Percentiles rank a stretch among this genome's conserved stretches.
Conservation (phyloP, 768 basidiomycete species). For the Tremella mesenterica region DNA sequence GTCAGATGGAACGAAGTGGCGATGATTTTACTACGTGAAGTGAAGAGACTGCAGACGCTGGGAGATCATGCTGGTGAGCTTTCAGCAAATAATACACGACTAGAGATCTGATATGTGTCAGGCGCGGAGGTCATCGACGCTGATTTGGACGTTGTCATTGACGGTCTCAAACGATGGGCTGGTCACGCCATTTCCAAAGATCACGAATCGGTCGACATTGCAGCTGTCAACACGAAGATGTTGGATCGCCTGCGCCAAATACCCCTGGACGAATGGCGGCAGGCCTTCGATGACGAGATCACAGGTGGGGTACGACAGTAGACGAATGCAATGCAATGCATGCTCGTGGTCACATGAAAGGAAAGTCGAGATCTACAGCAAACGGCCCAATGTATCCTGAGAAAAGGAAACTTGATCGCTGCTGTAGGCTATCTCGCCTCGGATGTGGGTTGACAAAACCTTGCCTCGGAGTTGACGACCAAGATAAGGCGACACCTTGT, state of each 20-base stretch:
- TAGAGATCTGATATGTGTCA: not conserved
- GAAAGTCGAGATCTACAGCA: too few species aligned
- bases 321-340: too few species aligned
- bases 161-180: slow-evolving; percentile 8
- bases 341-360: too few species aligned
- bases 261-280: slow-evolving; percentile 4
- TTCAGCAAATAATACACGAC: not conserved
- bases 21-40: slow-evolving; percentile 12
- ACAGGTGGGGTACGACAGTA: too few species aligned
- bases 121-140: slow-evolving; percentile 3
- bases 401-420: too few species aligned
- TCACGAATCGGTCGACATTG: slow-evolving; percentile 11
- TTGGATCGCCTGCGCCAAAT: slow-evolving; percentile 3
- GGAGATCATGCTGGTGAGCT: not conserved
- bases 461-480: slow-evolving; percentile 61
- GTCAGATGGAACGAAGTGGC: slow-evolving; percentile 15
- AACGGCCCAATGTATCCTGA: too few species aligned
- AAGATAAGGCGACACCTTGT: slow-evolving; percentile 84
- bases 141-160: slow-evolving; percentile 7
- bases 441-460: slow-evolving; percentile 60
- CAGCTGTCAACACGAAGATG: slow-evolving; percentile 12
- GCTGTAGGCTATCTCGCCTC: too few species aligned
- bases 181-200: not conserved
- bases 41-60: slow-evolving; percentile 1
- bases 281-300: slow-evolving; percentile 8